Percentiles rank a stretch among this genome's conserved stretches.
Conservation (phyloP, 2,329 filamentous ascomycete species). For the Leptographium flavum region DNA sequence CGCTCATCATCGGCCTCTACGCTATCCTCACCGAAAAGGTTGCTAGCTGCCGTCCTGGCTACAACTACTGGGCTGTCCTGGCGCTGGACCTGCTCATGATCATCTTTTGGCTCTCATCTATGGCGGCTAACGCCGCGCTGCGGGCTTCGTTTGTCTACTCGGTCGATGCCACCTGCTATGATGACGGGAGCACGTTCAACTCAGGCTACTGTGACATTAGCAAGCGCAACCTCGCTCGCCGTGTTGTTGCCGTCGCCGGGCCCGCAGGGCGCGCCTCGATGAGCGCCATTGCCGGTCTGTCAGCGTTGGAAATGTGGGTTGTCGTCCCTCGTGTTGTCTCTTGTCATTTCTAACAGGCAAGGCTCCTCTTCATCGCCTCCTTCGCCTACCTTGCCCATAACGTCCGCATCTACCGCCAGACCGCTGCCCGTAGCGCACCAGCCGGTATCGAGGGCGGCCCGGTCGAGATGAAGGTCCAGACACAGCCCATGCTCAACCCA, state of each 20-base stretch:
- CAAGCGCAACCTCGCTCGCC: constrained; percentile 11
- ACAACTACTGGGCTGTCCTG: constrained; percentile 21
- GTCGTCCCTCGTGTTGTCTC: constrained; percentile 7
- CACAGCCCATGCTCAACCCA: constrained; percentile 2
- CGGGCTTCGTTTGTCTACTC: constrained; percentile 13
- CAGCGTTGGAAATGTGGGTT: constrained; percentile 15
- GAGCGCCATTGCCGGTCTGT: constrained; percentile 17
- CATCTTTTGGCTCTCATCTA: constrained; percentile 19
- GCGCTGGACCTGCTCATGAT: constrained; percentile 18
- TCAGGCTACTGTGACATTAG: constrained; percentile 12
- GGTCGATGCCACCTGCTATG: constrained; percentile 13
- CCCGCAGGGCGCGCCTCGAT: constrained; percentile 14
- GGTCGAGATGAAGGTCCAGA: constrained; percentile 17
- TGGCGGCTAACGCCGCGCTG: constrained; percentile 17
- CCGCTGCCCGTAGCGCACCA: constrained; percentile 7
- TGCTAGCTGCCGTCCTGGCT: constrained; percentile 11
- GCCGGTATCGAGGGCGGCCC: constrained; percentile 11
- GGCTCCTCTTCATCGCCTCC: constrained; percentile 24
- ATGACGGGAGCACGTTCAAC: constrained; percentile 16
- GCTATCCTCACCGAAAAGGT: constrained; percentile 16
- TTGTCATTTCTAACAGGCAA: constrained; percentile 3
- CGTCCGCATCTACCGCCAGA: constrained; percentile 15
- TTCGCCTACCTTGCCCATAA: constrained; percentile 26
- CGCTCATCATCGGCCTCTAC: constrained; percentile 15
- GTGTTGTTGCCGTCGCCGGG: constrained; percentile 12